Base-by-base conservation (phyloP, 352 stramenopile genomes). In the Phytophthora citricola region DNA sequence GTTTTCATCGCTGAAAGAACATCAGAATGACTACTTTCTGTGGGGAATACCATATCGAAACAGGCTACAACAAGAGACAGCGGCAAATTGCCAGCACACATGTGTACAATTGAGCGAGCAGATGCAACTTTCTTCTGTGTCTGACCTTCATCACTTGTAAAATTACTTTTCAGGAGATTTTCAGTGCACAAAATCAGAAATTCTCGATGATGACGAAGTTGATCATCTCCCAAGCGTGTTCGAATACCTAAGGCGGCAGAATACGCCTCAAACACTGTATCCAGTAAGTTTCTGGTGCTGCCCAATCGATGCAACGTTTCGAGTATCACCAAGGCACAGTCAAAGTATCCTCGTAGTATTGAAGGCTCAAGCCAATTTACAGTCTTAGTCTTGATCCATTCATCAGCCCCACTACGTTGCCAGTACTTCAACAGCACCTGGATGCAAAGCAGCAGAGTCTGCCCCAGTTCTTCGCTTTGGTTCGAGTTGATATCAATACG, bases 51-150 rank as follows among this genome's bases (percentile, higher is more conserved):
- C 17, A 27, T 26, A n/a, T 41, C 12, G 17, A 64, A 44, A 10
- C 73, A 64, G 0, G 17, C n/a, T 27, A 52, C 39, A 0, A 79
- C n/a, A 7, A 75, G 11, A 3, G 14, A 17, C 22, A 77, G 24
- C 1, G 67, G 48, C 1, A 81, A 54, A 52, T 79, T 71, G 32
- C 68, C 60, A 10, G 74, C 65, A 15, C 74, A 83, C 7, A 55
- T 55, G 47, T 71, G 55, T 0, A 76, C 49, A 36, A 83, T 38
- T 4, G 65, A 63, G 29, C 50, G 34, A 38, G 55, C 8, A 0
- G 73, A 69, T 5, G 47, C 14, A 2, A 40, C 36, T 29, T 53
- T 43, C 43, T 7, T 11, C 59, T 44, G 39, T 43, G 58, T 15
- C 4, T 51, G 15, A 0, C n/a, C 29, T 45, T 38, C 17, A 15